Base-by-base conservation (phyloP, 495 filamentous ascomycete species). In the Penicillium pancosmium region DNA sequence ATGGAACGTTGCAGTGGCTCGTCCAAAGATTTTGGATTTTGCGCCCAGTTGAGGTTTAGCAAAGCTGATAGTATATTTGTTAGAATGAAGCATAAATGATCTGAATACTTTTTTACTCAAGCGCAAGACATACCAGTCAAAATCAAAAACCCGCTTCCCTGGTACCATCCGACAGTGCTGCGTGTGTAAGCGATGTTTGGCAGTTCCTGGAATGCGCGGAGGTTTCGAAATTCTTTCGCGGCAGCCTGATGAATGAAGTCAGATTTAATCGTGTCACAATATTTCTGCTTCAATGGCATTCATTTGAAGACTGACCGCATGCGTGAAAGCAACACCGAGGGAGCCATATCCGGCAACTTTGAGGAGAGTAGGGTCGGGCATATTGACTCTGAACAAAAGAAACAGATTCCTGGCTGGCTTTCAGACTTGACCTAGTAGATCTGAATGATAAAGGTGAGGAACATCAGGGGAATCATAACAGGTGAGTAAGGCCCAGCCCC, bases 131-230 rank as follows among this genome's bases (percentile, higher is more conserved):
- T 51, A 71, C 68, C 71, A 9, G 60, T 70, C 25, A 73, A 54
- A 25, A 73, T 27, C 49, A 70, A 63, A 25, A 64, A 73, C 4
- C 47, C 67, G 54, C 69, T 70, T 15, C 71, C 71, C 59, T 73
- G 71, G 47, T 68, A 70, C 71, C 71, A 73, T 31, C 67, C 71
- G 9, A 60, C 67, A 3, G 54, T 68, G 38, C 63, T 66, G 52
- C 69, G 68, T 34, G 69, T 67, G 53, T 60, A 68, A 47, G 69
- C 65, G 11, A 70, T 57, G 34, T 51, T 65, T 13, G 71, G 46
- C 5, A 72, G 55, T 18, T 59, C 52, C 34, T 65, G 61, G 56
- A 68, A 70, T 44, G 68, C 61, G 13, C 47, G 56, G 27, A 57
- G 54, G 6, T 27, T 31, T 12, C 43, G 52, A 47, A 64, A 64